A percentile compares a stretch with the other conserved stretches of the same genome.
These are phyloP conservation scores for Pythium rishiriense DNA, from an alignment of 352 stramenopile species.

Conservation along the genomic window DNA sequence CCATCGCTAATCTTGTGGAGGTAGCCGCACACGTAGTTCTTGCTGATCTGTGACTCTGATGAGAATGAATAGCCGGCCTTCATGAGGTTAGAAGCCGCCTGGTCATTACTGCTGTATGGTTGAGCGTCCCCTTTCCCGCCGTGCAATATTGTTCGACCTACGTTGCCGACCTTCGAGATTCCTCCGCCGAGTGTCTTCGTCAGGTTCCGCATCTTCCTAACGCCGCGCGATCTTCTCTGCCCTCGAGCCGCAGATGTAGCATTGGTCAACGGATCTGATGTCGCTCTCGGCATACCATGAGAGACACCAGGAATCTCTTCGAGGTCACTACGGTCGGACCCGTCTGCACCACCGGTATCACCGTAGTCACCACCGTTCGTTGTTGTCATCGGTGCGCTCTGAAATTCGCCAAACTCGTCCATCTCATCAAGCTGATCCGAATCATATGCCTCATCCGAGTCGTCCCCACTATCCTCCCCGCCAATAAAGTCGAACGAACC, in stretches of 20 bases:
- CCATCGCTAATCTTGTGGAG: constrained; percentile 86
- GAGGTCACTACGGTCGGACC: constrained; percentile 16
- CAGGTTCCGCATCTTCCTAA: constrained; percentile 80
- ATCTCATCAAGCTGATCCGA: constrained; percentile 74
- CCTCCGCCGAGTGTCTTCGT: constrained; percentile 74
- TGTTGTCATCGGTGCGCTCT: constrained; percentile 30
- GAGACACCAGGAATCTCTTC: constrained; percentile 8
- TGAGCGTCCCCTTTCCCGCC: constrained; percentile 49
- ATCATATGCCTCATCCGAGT: constrained; percentile 75
- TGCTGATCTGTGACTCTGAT: constrained; percentile 75
- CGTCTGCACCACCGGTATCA: neutral
- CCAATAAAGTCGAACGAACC: constrained; percentile 84
- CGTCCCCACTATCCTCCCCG: constrained; percentile 79
- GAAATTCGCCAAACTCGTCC: constrained; percentile 63
- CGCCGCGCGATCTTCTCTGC: constrained; percentile 30
- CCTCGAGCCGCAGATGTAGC: neutral
- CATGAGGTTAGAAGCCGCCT: constrained; percentile 33
- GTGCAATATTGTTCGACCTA: constrained; percentile 65
- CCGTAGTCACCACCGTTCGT: constrained; percentile 3
- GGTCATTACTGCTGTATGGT: neutral
- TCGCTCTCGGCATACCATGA: neutral
- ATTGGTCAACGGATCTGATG: constrained; percentile 6
- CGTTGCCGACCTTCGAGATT: constrained; percentile 67
- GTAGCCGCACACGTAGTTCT: constrained; percentile 82
- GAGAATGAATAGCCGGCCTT: constrained; percentile 64